These are phyloP conservation scores for Boletus fagicola DNA, from an alignment of 768 basidiomycete genomes.

Conservation along the genomic window DNA sequence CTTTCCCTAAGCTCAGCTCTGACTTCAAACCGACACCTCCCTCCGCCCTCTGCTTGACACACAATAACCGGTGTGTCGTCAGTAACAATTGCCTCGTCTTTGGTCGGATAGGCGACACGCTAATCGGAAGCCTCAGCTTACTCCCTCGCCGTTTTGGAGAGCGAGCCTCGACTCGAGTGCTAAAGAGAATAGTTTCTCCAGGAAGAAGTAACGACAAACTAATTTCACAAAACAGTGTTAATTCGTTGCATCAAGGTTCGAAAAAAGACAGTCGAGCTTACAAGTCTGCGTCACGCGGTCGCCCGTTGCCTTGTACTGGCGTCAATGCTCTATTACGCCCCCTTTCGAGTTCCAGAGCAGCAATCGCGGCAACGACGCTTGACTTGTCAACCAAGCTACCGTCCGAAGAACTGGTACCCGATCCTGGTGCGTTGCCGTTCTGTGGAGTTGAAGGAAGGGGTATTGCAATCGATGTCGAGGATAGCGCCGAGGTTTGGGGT, in stretches of 20 bases:
- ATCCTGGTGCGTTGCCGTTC: constrained; percentile 26
- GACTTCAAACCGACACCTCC: constrained; percentile 45
- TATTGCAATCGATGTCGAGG: constrained; percentile 10
- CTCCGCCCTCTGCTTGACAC: constrained; percentile 47
- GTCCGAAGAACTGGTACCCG: constrained; percentile 49
- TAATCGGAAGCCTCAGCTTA: constrained; percentile 49
- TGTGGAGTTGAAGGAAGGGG: constrained; percentile 1
- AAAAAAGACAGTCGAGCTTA: constrained; percentile 25
- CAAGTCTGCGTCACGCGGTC: constrained; percentile 41
- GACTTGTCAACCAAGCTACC: constrained; percentile 43
- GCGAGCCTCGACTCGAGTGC: constrained; percentile 53
- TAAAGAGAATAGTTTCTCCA: constrained; percentile 50
- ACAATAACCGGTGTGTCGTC: constrained; percentile 55
- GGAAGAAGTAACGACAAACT: constrained; percentile 41
- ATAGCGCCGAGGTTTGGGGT: constrained; percentile 2
- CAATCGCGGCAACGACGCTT: constrained; percentile 32
- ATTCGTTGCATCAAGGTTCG: background rate
- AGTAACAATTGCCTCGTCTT: constrained; percentile 57
- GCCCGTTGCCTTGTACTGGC: constrained; percentile 51
- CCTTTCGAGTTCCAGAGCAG: constrained; percentile 39
- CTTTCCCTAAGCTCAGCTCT: constrained; percentile 44
- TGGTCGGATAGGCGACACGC: constrained; percentile 45
- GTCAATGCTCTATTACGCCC: constrained; percentile 55
- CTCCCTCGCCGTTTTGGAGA: constrained; percentile 57
- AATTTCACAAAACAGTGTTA: constrained; percentile 1